Evolutionary conservation across 192 early-diverging fungal genomes (phyloP).

Genomic region (Coemansia sp.): DNA sequence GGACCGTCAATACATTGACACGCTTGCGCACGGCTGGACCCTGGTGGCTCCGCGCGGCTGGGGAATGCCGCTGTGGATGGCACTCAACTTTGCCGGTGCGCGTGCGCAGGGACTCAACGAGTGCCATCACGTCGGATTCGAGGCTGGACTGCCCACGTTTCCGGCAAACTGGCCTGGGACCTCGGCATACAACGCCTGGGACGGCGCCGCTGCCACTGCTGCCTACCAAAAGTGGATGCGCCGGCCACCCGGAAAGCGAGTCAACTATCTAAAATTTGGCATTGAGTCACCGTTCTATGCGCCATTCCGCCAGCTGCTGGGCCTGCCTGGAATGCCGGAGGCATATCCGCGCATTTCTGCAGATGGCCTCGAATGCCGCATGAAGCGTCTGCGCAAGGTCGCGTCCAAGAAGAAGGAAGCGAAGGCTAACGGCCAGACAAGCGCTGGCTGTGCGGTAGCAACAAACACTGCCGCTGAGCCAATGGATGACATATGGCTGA

Average conservation of each 20-base stretch:
- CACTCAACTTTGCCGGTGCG: slow-evolving; percentile 82
- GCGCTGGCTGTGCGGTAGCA: neutral
- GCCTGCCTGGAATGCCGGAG: slow-evolving; percentile 6
- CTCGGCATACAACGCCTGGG: slow-evolving; percentile 56
- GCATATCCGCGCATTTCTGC: slow-evolving; percentile 16
- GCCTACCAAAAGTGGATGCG: slow-evolving; percentile 55
- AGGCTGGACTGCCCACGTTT: slow-evolving; percentile 70
- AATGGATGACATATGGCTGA: slow-evolving; percentile 30
- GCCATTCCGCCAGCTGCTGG: slow-evolving; percentile 55
- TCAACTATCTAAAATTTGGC: slow-evolving; percentile 72
- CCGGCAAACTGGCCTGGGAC: slow-evolving; percentile 85
- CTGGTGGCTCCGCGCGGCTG: slow-evolving; percentile 75
- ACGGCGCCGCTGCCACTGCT: slow-evolving; percentile 33
- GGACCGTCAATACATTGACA: slow-evolving; percentile 43
- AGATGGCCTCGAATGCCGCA: slow-evolving; percentile 34
- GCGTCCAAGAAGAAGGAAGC: slow-evolving; percentile 7
- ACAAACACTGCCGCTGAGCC: neutral
- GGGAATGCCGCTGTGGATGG: slow-evolving; percentile 85
- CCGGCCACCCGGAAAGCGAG: slow-evolving; percentile 74
- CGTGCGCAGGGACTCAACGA: slow-evolving; percentile 76
- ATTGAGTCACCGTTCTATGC: slow-evolving; percentile 67
- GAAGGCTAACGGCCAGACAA: neutral
- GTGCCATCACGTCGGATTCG: slow-evolving; percentile 65
- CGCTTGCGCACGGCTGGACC: slow-evolving; percentile 68
- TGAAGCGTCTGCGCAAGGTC: slow-evolving; percentile 28